These are phyloP conservation scores for Talaromyces sp. DNA, from an alignment of 2,329 filamentous ascomycete genomes.

Conservation along the genomic window DNA sequence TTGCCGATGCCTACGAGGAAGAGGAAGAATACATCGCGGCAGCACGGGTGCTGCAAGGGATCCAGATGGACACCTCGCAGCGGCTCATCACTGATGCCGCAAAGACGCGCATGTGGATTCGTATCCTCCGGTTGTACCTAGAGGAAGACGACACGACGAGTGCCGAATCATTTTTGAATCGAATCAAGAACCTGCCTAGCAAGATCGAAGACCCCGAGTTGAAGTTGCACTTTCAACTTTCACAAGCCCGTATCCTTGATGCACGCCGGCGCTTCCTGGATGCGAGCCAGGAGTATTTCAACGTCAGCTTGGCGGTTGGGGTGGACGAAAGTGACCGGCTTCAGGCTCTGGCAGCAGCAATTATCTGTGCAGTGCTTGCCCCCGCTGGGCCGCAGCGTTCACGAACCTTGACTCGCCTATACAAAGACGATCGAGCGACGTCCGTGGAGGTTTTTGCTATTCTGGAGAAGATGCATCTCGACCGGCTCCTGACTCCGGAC, in stretches of 20 bases:
- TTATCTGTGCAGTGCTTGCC: conserved; percentile 87
- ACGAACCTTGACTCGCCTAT: conserved; percentile 72
- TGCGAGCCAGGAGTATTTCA: conserved; percentile 81
- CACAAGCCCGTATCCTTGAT: conserved; percentile 88
- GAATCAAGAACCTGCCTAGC: conserved; percentile 85
- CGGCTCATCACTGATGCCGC: conserved; percentile 75
- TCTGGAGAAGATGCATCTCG: conserved; percentile 95
- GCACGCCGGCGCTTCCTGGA: conserved; percentile 84
- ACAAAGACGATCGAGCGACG: conserved; percentile 83
- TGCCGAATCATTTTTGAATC: conserved; percentile 85
- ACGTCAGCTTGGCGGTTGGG: conserved; percentile 69
- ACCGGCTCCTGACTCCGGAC: conserved; percentile 71
- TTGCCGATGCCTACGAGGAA: conserved; percentile 76
- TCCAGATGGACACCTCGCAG: conserved; percentile 85
- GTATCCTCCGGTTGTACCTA: conserved; percentile 88
- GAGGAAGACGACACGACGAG: conserved; percentile 86
- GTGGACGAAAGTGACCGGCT: conserved; percentile 85
- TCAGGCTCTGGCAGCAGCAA: conserved; percentile 76
- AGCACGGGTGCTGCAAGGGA: conserved; percentile 71
- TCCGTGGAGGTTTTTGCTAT: conserved; percentile 77
- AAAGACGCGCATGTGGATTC: conserved; percentile 81
- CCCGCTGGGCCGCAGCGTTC: conserved; percentile 83
- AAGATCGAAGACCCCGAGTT: conserved; percentile 68
- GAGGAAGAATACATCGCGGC: conserved; percentile 76
- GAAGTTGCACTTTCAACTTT: conserved; percentile 80